Conservation (phyloP, 441 rosid genomes). For the Gossypium aridum region DNA sequence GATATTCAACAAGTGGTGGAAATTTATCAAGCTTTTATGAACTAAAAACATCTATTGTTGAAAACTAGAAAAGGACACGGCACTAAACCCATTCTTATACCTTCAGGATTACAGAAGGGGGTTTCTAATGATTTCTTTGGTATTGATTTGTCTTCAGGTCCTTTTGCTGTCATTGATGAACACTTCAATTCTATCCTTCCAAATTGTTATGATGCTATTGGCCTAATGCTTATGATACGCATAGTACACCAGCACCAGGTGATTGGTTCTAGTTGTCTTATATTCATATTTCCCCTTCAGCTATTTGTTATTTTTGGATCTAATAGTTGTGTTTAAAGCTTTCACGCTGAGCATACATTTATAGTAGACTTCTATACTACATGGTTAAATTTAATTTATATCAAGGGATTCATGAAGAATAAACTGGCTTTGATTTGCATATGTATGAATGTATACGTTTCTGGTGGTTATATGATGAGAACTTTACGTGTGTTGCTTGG, state of each 20-base stretch:
- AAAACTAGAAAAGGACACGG: background rate
- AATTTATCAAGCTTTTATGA: background rate
- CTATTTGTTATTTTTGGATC: background rate
- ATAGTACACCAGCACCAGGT: slow-evolving; percentile 98
- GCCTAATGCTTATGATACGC: slow-evolving; percentile 97
- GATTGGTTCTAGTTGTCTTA: slow-evolving; percentile 12
- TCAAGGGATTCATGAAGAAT: background rate
- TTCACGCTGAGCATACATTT: background rate
- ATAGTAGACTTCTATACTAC: background rate
- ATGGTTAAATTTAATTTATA: background rate
- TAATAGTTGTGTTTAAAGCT: background rate
- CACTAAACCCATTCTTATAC: background rate
- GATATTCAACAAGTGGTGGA: background rate
- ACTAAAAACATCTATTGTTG: background rate
- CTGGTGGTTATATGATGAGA: background rate
- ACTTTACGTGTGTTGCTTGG: background rate
- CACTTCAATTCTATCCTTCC: slow-evolving; percentile 85
- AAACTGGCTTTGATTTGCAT: background rate
- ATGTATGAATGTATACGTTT: background rate
- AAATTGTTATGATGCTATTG: slow-evolving; percentile 94
- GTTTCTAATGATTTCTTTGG: background rate
- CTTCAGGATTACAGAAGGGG: background rate
- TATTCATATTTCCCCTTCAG: background rate
- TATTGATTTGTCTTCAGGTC: slow-evolving; percentile 53
- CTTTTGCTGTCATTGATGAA: slow-evolving; percentile 93